Evolutionary conservation across 768 basidiomycete species (phyloP), one percentile per base, ranked within the genome.

Genomic region (Leccinum obscurum): DNA sequence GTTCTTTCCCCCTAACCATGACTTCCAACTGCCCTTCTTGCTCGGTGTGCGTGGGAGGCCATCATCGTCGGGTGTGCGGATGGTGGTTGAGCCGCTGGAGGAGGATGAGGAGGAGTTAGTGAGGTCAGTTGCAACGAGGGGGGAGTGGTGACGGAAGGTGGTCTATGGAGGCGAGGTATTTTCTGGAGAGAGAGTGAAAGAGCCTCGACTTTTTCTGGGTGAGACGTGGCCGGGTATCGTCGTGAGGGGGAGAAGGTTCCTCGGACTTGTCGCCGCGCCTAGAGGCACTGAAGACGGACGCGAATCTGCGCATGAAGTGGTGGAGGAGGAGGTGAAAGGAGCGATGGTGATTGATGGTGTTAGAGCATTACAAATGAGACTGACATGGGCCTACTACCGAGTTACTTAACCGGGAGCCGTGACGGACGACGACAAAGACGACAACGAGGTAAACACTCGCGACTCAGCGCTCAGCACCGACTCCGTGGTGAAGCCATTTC

Each of bases 31-130:
- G 66, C 78, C 81, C 64, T 77, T 83, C 59, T 75, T 73, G 64
- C 62, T 71, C n/a, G 67, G 66, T 3, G 70, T 72, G 72, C 66
- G 70, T 63, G 71, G 62, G 69, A 69, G 62, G 70, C 68, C 59
- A 62, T 85, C 83, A 56, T 88, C 87, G 67, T 84, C 85, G 50
- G 87, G 85, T 7, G 86, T 87, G 58, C 80, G 85, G 39, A 85
- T 71, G 61, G 71, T 72, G 59, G 77, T 75, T 22, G 82, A 85
- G 30, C 80, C 81, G 44, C 83, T 85, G 46, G 82, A 84, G 34
- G 80, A 82, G n/a, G 87, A 89, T 6, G 87, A 86, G 10, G 83
- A 80, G 5, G 86, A 86, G 53, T 78, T 76, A 14, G 77, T 74
- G 50, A 75, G 77, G 69, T 81, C 66, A 34, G 62, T 64, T 51